Evolutionary conservation across 176 grass and related monocot species (phyloP).

Genomic region (Rhynchospora tenuis): DNA sequence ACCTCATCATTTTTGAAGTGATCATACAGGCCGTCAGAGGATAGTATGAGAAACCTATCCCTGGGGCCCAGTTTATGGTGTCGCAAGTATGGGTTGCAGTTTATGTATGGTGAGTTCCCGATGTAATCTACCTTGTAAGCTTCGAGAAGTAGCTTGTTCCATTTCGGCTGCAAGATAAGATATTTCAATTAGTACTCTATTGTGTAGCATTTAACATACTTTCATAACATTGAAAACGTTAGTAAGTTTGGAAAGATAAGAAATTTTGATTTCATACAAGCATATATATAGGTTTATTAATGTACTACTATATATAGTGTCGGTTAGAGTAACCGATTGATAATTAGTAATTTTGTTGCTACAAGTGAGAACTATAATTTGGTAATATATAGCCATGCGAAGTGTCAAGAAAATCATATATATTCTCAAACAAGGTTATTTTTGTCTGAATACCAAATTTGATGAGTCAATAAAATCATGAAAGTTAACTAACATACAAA

Average conservation of each 20-base stretch:
- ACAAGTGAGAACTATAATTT: neutral
- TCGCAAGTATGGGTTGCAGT: conserved; percentile 49
- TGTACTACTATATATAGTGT: neutral
- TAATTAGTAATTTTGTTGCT: neutral
- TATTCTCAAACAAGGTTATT: no score
- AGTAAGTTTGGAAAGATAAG: no score
- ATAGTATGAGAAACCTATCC: conserved; percentile 75
- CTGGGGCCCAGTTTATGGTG: conserved; percentile 30
- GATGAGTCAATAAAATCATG: no score
- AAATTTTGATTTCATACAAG: neutral
- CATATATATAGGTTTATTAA: neutral
- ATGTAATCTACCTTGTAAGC: conserved; percentile 65
- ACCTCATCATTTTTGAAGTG: conserved; percentile 83
- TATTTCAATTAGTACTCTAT: neutral
- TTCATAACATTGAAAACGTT: no score
- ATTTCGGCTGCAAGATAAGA: conserved; percentile 31
- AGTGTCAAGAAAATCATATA: no score
- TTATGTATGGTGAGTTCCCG: conserved; percentile 52
- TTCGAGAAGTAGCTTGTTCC: conserved; percentile 53
- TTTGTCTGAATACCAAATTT: no score
- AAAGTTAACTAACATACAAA: neutral
- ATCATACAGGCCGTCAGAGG: conserved; percentile 87
- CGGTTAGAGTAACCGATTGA: neutral
- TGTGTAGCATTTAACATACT: neutral
- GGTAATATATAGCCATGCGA: no score